phyloP scores from a whole-genome alignment of 768 basidiomycete species.

The Saitozyma sp. region DNA sequence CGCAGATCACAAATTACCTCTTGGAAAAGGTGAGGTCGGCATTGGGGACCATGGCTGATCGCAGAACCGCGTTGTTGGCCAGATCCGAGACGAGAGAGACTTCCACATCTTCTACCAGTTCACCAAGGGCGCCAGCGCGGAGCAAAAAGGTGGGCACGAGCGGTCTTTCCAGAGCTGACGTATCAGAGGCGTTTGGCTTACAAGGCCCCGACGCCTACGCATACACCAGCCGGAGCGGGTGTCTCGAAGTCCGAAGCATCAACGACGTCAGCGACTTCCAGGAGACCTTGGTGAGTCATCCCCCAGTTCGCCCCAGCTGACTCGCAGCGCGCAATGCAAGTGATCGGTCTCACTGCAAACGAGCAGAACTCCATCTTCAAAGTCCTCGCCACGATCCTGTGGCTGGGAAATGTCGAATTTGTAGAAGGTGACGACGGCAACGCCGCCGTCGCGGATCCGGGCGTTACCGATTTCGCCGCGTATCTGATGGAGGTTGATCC shows the following conservation, averaged over 20 bases:
- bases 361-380: slow-evolving; percentile 93
- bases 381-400: slow-evolving; percentile 85
- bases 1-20: slow-evolving; percentile 97
- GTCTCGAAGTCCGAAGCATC: slow-evolving; percentile 85
- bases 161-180: slow-evolving; percentile 4
- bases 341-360: slow-evolving; percentile 77
- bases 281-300: slow-evolving; percentile 74
- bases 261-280: slow-evolving; percentile 82
- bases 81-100: slow-evolving; percentile 92
- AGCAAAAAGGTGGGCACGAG: slow-evolving; percentile 72
- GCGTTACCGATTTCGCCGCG: slow-evolving; percentile 90
- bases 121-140: slow-evolving; percentile 87
- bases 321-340: slow-evolving; percentile 81
- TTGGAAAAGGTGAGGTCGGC: slow-evolving; percentile 79
- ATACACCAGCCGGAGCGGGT: slow-evolving; percentile 89
- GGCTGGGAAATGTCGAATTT: slow-evolving; percentile 96
- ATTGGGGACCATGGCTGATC: slow-evolving; percentile 11
- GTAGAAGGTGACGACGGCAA: slow-evolving; percentile 86
- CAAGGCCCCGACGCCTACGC: slow-evolving; percentile 95
- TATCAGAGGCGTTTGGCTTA: slow-evolving; percentile 82
- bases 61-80: slow-evolving; percentile 73
- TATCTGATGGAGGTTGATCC: slow-evolving; percentile 89
- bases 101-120: slow-evolving; percentile 99
- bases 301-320: background rate
- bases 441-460: slow-evolving; percentile 71